Conservation (phyloP, 1,139 yeast species). For the Pichia sp. region DNA sequence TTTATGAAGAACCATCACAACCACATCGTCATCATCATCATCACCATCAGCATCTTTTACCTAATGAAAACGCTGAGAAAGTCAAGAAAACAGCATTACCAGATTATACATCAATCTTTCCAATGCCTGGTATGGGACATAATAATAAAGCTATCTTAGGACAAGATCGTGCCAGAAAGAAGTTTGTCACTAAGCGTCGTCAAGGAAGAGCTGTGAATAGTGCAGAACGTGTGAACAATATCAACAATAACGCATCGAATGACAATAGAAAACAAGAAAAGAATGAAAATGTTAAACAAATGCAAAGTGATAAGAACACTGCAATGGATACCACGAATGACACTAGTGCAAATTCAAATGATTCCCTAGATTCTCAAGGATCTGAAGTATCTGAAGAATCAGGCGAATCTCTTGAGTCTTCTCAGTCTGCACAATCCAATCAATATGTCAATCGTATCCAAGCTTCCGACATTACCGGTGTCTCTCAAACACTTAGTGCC, state of each 20-base stretch:
- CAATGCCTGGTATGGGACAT: conserved; percentile 23
- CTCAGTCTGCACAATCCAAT: conserved; percentile 1
- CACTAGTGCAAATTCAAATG: background rate
- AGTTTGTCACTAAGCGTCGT: conserved; percentile 16
- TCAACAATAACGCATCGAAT: background rate
- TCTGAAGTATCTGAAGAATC: too few relatives aligned
- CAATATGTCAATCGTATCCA: conserved; percentile 2
- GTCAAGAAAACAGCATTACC: conserved; percentile 4
- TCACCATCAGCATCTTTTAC: conserved; percentile 9
- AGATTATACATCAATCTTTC: conserved; percentile 21
- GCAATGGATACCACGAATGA: too few relatives aligned
- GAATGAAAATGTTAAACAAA: too few relatives aligned
- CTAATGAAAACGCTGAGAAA: background rate
- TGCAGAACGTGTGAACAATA: background rate
- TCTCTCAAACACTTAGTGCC: conserved; percentile 19
- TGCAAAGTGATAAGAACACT: conserved; percentile 4
- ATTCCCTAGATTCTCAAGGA: too few relatives aligned
- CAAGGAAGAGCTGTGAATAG: conserved; percentile 12
- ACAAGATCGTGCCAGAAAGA: conserved; percentile 14
- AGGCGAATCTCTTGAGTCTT: background rate
- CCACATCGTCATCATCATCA: conserved; percentile 6
- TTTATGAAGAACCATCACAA: too few relatives aligned
- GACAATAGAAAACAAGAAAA: too few relatives aligned
- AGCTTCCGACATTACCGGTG: conserved; percentile 7
- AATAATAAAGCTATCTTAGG: conserved; percentile 12